Percentiles rank a stretch among this genome's conserved stretches.
These are phyloP conservation scores for Penicillium cataractarum DNA, from an alignment of 495 filamentous ascomycete genomes.

Conservation along the genomic window DNA sequence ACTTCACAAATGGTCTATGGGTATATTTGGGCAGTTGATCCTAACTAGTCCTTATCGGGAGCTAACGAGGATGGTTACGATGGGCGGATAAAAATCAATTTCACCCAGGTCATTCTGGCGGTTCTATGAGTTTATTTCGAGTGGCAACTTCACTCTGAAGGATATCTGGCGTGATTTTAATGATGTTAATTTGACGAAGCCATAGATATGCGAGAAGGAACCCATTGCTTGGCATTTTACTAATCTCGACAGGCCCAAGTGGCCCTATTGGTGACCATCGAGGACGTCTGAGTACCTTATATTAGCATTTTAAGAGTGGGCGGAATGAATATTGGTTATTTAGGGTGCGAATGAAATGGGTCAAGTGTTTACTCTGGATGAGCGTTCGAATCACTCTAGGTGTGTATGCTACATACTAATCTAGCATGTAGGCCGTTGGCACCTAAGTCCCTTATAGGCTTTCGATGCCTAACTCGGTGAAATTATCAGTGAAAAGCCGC, in stretches of 20 bases:
- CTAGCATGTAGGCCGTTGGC: too few species aligned
- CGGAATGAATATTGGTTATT: too few species aligned
- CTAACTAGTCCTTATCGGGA: not conserved
- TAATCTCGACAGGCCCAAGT: not conserved
- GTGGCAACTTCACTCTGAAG: not conserved
- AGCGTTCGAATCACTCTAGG: too few species aligned
- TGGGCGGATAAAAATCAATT: slow-evolving; percentile 9
- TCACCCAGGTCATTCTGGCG: not conserved
- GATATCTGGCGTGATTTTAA: slow-evolving; percentile 12
- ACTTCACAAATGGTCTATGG: not conserved
- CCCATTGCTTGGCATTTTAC: slow-evolving; percentile 1
- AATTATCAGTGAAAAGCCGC: too few species aligned
- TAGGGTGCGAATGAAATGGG: too few species aligned
- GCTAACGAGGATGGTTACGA: slow-evolving; percentile 9
- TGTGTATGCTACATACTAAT: too few species aligned
- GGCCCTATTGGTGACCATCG: not conserved
- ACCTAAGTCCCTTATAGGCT: too few species aligned
- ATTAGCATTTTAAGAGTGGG: too few species aligned
- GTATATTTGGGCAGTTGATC: not conserved
- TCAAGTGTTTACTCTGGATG: too few species aligned
- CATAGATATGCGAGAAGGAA: not conserved
- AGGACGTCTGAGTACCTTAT: not conserved
- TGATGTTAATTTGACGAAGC: not conserved
- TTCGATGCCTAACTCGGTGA: too few species aligned
- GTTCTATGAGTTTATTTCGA: slow-evolving; percentile 13